These are phyloP conservation scores for Lichtheimia ramosa DNA, from an alignment of 371 early-diverging fungal genomes.

Conservation along the genomic window DNA sequence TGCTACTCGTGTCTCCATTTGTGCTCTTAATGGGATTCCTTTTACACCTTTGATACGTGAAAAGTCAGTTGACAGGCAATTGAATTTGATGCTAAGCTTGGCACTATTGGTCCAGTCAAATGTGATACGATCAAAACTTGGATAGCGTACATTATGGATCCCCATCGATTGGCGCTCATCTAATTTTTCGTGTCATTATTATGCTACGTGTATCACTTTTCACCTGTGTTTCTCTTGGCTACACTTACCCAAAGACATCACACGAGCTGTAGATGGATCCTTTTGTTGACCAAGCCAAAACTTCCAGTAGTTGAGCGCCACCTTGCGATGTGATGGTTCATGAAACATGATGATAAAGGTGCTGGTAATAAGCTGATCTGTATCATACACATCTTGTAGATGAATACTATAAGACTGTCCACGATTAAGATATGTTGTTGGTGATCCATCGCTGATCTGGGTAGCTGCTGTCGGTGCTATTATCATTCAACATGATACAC, in stretches of 20 bases:
- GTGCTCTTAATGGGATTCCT: slow-evolving; percentile 72
- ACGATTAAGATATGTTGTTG: slow-evolving; percentile 67
- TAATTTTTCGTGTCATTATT: slow-evolving; percentile 1
- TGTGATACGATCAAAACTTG: slow-evolving; percentile 72
- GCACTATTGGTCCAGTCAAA: slow-evolving; percentile 80
- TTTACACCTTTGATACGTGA: slow-evolving; percentile 85
- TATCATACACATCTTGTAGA: slow-evolving; percentile 35
- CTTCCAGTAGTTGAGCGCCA: slow-evolving; percentile 72
- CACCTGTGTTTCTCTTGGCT: background rate
- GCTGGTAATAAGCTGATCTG: slow-evolving; percentile 50
- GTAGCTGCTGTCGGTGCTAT: slow-evolving; percentile 39
- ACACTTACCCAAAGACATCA: slow-evolving; percentile 60
- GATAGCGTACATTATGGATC: slow-evolving; percentile 51
- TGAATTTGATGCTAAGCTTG: slow-evolving; percentile 72
- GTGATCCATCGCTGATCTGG: slow-evolving; percentile 35
- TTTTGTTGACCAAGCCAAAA: slow-evolving; percentile 80
- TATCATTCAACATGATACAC: background rate
- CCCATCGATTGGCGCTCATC: slow-evolving; percentile 39
- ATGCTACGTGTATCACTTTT: background rate
- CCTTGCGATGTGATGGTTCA: slow-evolving; percentile 68
- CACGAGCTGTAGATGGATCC: slow-evolving; percentile 60
- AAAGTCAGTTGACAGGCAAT: slow-evolving; percentile 83
- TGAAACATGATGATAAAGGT: slow-evolving; percentile 73
- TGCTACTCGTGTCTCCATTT: slow-evolving; percentile 19
- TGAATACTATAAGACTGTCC: slow-evolving; percentile 59